Conservation (phyloP, 2,329 filamentous ascomycete species). For the Orbilia brochopaga region DNA sequence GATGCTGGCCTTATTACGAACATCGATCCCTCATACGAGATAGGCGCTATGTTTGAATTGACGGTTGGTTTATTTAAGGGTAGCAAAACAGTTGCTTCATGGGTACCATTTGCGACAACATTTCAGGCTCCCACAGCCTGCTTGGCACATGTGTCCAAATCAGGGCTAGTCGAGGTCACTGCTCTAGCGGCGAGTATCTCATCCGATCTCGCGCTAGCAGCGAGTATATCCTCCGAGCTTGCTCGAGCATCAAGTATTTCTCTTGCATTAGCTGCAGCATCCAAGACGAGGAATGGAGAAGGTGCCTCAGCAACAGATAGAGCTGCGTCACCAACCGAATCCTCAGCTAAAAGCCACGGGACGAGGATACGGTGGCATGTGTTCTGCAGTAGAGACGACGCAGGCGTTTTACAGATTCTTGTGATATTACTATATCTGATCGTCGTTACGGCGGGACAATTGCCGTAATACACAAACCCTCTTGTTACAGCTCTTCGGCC, state of each 20-base stretch:
- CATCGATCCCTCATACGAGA: slow-evolving; percentile 13
- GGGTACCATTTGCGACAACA: not conserved
- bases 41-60: slow-evolving; percentile 13
- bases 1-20: slow-evolving; percentile 12
- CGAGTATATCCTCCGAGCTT: slow-evolving; percentile 2
- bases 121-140: slow-evolving; percentile 12
- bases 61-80: not conserved
- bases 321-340: no score
- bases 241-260: not conserved
- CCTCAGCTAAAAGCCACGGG: no score
- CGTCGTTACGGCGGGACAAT: no score
- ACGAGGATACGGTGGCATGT: no score
- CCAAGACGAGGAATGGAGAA: no score
- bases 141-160: slow-evolving; percentile 6
- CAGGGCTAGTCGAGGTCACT: slow-evolving; percentile 5
- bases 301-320: no score
- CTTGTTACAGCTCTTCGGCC: no score
- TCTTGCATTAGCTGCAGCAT: no score
- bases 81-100: not conserved
- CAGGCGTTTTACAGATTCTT: no score
- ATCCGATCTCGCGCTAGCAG: slow-evolving; percentile 3
- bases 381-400: no score
- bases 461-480: no score
- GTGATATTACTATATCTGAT: no score
- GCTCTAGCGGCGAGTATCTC: slow-evolving; percentile 11